Conservation (phyloP, 768 basidiomycete species). For the Neoboletus brunneissimus region DNA sequence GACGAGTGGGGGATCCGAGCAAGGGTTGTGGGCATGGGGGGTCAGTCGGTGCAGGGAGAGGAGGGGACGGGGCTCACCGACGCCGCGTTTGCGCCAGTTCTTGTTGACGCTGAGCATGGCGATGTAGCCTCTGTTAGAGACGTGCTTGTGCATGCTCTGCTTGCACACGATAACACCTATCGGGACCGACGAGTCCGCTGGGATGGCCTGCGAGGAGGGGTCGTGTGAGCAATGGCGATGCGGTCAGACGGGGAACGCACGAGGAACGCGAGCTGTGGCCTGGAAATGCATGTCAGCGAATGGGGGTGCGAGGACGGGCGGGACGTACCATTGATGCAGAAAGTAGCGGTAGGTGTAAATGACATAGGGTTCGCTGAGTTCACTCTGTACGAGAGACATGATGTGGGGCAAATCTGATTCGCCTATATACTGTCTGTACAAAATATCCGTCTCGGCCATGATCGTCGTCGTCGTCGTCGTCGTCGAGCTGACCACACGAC, state of each 20-base stretch:
- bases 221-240: not conserved
- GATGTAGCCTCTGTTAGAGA: constrained; percentile 87
- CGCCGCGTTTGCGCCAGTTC: constrained; percentile 83
- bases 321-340: constrained; percentile 85
- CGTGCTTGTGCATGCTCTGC: constrained; percentile 81
- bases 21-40: constrained; percentile 3
- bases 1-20: not conserved
- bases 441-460: constrained; percentile 37
- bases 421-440: constrained; percentile 72
- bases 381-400: constrained; percentile 84
- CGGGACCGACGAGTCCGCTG: constrained; percentile 43
- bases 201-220: constrained; percentile 22
- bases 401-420: constrained; percentile 79
- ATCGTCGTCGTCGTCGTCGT: not conserved
- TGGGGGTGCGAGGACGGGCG: too few species aligned
- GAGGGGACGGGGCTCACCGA: constrained; percentile 57
- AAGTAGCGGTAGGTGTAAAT: constrained; percentile 98
- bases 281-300: constrained; percentile 29
- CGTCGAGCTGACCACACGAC: too few species aligned
- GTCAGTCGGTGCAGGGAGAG: not conserved
- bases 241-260: constrained; percentile 32
- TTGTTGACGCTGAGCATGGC: constrained; percentile 94
- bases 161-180: constrained; percentile 97
- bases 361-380: constrained; percentile 94
- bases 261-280: constrained; percentile 88